A percentile compares a stretch with the other conserved stretches of the same genome.
These are phyloP conservation scores for Cystoderma amianthinum DNA, from an alignment of 768 basidiomycete species.

Conservation along the genomic window DNA sequence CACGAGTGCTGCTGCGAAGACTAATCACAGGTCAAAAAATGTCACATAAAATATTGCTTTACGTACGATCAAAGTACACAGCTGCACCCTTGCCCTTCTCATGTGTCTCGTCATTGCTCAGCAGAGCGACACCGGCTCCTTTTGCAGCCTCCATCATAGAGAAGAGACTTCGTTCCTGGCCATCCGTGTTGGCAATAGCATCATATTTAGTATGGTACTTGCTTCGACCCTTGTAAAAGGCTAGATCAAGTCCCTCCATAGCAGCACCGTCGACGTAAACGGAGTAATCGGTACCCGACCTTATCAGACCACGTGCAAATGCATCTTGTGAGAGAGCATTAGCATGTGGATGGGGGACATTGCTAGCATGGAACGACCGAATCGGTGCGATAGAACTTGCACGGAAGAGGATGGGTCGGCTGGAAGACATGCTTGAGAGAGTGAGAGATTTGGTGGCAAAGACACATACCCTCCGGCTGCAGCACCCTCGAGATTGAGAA, in stretches of 20 bases:
- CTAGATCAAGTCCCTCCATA: slow-evolving; percentile 70
- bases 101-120: slow-evolving; percentile 31
- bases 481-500: slow-evolving; percentile 82
- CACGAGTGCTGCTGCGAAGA: slow-evolving; percentile 50
- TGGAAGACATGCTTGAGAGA: slow-evolving; percentile 16
- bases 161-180: slow-evolving; percentile 55
- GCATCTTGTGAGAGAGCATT: slow-evolving; percentile 66
- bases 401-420: slow-evolving; percentile 74
- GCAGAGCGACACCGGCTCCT: slow-evolving; percentile 46
- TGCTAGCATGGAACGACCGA: slow-evolving; percentile 35
- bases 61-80: slow-evolving; percentile 74
- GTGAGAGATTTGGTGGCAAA: not conserved
- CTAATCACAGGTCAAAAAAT: no score
- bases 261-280: slow-evolving; percentile 46
- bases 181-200: slow-evolving; percentile 50
- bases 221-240: slow-evolving; percentile 71
- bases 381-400: slow-evolving; percentile 55
- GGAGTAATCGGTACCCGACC: slow-evolving; percentile 68
- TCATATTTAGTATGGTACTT: slow-evolving; percentile 76
- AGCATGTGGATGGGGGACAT: slow-evolving; percentile 63
- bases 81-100: slow-evolving; percentile 21
- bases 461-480: slow-evolving; percentile 61
- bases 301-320: slow-evolving; percentile 57
- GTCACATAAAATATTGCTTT: not conserved
- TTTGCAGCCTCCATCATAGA: slow-evolving; percentile 67